Evolutionary conservation across 441 rosid genomes (phyloP), one percentile per base, ranked within the genome.

Genomic region (Pelargonium cotyledonis): DNA sequence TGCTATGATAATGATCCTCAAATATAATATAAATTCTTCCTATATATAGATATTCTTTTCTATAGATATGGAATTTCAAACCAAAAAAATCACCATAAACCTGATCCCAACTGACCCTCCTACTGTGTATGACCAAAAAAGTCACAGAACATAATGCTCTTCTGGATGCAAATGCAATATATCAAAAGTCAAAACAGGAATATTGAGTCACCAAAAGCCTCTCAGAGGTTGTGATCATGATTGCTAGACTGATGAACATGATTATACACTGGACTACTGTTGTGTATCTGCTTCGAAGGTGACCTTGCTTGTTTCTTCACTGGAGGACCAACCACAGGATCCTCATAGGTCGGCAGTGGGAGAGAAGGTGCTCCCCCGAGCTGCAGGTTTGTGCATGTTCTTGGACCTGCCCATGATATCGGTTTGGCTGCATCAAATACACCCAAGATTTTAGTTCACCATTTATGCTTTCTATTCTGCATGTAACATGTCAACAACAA

Each of bases 381-480:
- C 81, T 74, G 83, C 79, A 80, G 68, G 19, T 81, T 73, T 65
- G 78, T 72, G 66, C 29, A 66, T 73, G 70, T 83, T 67, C 82
- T 85, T 31, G 85, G 83, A 47, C 81, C 62, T 18, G 77, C 82
- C 90, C 83, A 85, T 73, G 86, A 65, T 57, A 89, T 68, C 23
- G 89, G 94, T 57, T 70, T 78, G 60, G 80, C 90, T 88, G 85
- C 72, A 68, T 21, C 65, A 70, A 68, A 62, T 63, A 79, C 43
- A n/a, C 60, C 26, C 43, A 57, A 67, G n/a, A 35, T n/a, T 69
- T 57, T 43, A 41, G 65, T 31, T 44, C 29, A 51, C 35, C 67
- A 4, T 8, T 7, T 4, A 18, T 29, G 38, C 2, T 47, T 29
- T 29, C 46, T 63, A 9, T n/a, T n/a, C n/a, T n/a, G n/a, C n/a